Evolutionary conservation across 306 rosid genomes (phyloP), one percentile per base, ranked within the genome.

Genomic region (Vachellia pachyceras): DNA sequence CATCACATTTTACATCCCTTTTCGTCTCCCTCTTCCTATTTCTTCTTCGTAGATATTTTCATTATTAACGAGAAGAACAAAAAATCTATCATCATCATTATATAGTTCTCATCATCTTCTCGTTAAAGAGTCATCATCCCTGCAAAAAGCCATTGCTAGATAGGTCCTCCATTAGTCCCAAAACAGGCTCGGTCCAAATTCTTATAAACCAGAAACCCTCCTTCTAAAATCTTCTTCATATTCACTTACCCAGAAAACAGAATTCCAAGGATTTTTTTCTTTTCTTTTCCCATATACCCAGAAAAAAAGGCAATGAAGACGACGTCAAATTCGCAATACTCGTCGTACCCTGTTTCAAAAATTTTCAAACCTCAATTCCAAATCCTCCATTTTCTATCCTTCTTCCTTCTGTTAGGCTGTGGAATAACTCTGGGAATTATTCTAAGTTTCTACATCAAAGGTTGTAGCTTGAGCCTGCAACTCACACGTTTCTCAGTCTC

Each of bases 401-500:
- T 75, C 81, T 8, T 86, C 69, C 46, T 90, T 5, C 81, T 90
- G 69, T 82, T 94, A 72, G 92, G 81, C 3, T 83, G 79, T 73
- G 98, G 97, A 20, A 23, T 94, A 42, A 85, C 94, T 57, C 42
- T 90, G 47, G 98, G 97, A 55, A 67, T 89, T 40, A 73, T 88
- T 39, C 18, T 86, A 1, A 84, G 87, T 72, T 85, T 87, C 79
- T 85, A 82, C 40, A 79, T 86, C n/a, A 86, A 84, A 78, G 83
- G 87, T 52, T 84, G 88, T n/a, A 87, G 80, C 4, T 80, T 91
- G 13, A 93, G 88, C 76, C 78, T 93, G 22, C 87, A 89, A 79
- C 72, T 93, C 52, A 78, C 94, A 7, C 91, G 88, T 40, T 58
- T 92, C 64, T 89, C 92, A 3, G 75, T 88, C 73, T 68, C 91